Conservation (phyloP, 306 rosid genomes). For the Fragaria iinumae region DNA sequence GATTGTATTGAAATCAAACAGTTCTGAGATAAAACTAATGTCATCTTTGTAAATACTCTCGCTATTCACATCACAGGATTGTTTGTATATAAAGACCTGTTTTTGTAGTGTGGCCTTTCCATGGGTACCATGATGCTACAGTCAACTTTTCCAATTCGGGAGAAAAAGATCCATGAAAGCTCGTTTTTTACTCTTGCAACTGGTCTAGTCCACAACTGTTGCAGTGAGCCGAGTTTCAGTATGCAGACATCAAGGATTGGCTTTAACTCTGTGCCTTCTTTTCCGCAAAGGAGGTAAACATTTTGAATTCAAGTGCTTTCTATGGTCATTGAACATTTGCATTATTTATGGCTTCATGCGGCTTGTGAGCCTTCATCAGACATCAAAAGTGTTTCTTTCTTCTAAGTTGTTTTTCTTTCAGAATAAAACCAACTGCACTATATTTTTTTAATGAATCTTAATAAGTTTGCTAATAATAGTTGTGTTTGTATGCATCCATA, state of each 20-base stretch:
- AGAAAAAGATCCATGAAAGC: conserved; percentile 35
- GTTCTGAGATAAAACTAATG: not conserved
- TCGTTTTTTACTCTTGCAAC: conserved; percentile 32
- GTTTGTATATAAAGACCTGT: not conserved
- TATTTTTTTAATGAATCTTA: not conserved
- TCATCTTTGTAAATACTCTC: not conserved
- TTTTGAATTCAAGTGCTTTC: not conserved
- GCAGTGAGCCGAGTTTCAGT: conserved; percentile 35
- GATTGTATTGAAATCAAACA: not conserved
- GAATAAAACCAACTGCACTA: not conserved
- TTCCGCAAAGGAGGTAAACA: conserved; percentile 45
- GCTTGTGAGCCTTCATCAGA: not conserved
- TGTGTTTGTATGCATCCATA: not conserved
- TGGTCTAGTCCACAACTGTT: conserved; percentile 41
- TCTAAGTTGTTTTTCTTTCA: not conserved
- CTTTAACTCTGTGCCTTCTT: conserved; percentile 34
- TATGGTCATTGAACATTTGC: not conserved
- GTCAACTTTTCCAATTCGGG: conserved; percentile 39
- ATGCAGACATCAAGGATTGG: conserved; percentile 32
- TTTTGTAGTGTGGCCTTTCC: conserved; percentile 44
- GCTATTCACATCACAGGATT: not conserved
- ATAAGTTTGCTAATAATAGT: not conserved
- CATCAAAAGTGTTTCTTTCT: not conserved
- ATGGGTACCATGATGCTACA: conserved; percentile 36
- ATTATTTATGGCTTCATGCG: not conserved